Conservation (phyloP, 139 green algal genomes). For the Monoraphidium neglectum region DNA sequence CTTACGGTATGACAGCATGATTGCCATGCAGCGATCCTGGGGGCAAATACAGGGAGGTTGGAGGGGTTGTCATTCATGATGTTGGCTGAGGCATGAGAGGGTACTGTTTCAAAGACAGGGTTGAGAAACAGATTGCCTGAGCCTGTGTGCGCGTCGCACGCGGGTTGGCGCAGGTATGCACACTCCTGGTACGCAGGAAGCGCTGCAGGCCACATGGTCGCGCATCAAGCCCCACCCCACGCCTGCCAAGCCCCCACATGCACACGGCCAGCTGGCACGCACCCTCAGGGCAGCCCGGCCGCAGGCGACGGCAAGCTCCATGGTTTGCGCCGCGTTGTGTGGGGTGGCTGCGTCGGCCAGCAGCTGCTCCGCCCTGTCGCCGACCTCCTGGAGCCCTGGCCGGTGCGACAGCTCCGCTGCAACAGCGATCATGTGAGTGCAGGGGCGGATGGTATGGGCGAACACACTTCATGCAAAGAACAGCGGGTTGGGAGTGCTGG, state of each 20-base stretch:
- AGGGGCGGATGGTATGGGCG: too few relatives aligned
- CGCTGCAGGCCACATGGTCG: background rate
- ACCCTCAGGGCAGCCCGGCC: too few relatives aligned
- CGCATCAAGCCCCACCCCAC: too few relatives aligned
- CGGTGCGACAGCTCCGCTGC: constrained; percentile 12
- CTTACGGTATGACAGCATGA: constrained; percentile 15
- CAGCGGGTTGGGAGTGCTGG: too few relatives aligned
- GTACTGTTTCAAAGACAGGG: background rate
- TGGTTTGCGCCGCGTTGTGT: constrained; percentile 17
- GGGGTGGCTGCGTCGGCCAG: constrained; percentile 8
- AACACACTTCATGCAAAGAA: too few relatives aligned
- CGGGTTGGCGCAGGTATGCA: background rate
- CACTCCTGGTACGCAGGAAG: background rate
- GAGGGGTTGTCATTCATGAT: background rate
- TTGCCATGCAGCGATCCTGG: constrained; percentile 19
- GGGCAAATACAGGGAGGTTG: too few relatives aligned
- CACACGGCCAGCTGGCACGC: constrained; percentile 4
- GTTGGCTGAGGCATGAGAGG: background rate
- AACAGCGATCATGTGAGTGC: too few relatives aligned
- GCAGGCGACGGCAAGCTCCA: constrained; percentile 12
- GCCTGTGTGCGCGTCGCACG: background rate
- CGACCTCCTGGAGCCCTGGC: background rate
- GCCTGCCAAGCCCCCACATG: constrained; percentile 3
- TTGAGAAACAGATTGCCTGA: background rate
- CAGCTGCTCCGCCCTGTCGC: constrained; percentile 1